Conservation (phyloP, 1,284 basidiomycete species). For the Malassezia globosa region DNA sequence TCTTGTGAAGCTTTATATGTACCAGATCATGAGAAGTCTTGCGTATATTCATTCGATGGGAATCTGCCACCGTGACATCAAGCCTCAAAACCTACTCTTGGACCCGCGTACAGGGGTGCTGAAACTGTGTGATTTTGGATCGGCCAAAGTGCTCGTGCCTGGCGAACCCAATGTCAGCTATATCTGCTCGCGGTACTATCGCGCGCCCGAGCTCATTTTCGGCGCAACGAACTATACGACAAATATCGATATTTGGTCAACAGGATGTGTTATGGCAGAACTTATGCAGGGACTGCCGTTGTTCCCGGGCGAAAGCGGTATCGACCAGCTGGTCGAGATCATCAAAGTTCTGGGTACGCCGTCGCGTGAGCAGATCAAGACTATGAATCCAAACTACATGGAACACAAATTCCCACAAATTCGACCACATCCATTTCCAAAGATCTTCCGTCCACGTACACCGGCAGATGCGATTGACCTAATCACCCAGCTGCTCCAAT, state of each 20-base stretch:
- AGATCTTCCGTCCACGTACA: slow-evolving; percentile 97
- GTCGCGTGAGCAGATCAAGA: slow-evolving; percentile 98
- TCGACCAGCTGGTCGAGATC: slow-evolving; percentile 98
- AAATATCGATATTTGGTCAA: slow-evolving; percentile 99
- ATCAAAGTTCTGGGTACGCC: slow-evolving; percentile 99
- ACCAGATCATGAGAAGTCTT: slow-evolving; percentile 88
- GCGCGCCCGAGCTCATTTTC: slow-evolving; percentile 97
- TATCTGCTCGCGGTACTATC: slow-evolving; percentile 98
- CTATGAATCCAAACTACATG: slow-evolving; percentile 99
- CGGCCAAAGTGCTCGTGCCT: slow-evolving; percentile 92
- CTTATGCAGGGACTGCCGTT: slow-evolving; percentile 96
- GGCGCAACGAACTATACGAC: slow-evolving; percentile 99
- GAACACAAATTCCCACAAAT: slow-evolving; percentile 99
- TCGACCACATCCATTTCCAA: slow-evolving; percentile 58
- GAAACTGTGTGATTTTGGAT: slow-evolving; percentile 98
- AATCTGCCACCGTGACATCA: slow-evolving; percentile 83
- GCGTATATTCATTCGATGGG: slow-evolving; percentile 97
- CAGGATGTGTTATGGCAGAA: slow-evolving; percentile 99
- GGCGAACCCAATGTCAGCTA: slow-evolving; percentile 99
- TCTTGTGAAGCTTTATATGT: slow-evolving; percentile 96
- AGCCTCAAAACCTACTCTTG: slow-evolving; percentile 93
- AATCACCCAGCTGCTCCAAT: slow-evolving; percentile 87
- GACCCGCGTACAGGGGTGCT: slow-evolving; percentile 92
- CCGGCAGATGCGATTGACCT: slow-evolving; percentile 90
- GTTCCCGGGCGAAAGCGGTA: slow-evolving; percentile 97